These are phyloP conservation scores for Oxytropis ochrocephala DNA, from an alignment of 306 rosid genomes.

Conservation along the genomic window DNA sequence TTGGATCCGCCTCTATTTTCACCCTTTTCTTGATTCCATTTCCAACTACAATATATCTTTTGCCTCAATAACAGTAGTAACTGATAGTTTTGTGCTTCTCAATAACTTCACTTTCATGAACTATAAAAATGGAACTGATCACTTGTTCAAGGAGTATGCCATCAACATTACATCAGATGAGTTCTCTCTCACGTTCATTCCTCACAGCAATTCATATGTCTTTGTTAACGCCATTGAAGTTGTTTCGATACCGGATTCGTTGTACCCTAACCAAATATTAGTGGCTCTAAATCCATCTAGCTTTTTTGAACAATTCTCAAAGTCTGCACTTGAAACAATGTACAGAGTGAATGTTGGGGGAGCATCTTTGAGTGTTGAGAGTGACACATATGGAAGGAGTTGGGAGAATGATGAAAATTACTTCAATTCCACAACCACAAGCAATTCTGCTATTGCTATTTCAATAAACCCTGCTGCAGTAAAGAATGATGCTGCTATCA, in stretches of 20 bases:
- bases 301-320: background rate
- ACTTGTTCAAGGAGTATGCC: background rate
- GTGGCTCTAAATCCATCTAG: background rate
- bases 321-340: background rate
- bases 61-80: background rate
- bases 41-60: background rate
- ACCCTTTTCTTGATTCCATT: background rate
- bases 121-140: background rate
- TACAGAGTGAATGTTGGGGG: background rate
- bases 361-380: background rate
- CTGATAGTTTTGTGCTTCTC: background rate
- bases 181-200: background rate
- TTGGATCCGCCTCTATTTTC: constrained; percentile 5
- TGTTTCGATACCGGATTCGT: background rate
- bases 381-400: background rate
- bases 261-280: background rate
- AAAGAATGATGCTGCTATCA: background rate
- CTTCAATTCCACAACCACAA: background rate
- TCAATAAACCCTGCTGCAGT: background rate
- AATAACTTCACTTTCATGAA: background rate
- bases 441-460: background rate
- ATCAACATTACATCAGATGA: background rate
- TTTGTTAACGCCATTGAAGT: background rate
- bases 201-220: background rate
- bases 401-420: background rate